Evolutionary conservation across 179 eudicot genomes (phyloP), one percentile per base, ranked within the genome.

Genomic region (Amaranthus tricolor): DNA sequence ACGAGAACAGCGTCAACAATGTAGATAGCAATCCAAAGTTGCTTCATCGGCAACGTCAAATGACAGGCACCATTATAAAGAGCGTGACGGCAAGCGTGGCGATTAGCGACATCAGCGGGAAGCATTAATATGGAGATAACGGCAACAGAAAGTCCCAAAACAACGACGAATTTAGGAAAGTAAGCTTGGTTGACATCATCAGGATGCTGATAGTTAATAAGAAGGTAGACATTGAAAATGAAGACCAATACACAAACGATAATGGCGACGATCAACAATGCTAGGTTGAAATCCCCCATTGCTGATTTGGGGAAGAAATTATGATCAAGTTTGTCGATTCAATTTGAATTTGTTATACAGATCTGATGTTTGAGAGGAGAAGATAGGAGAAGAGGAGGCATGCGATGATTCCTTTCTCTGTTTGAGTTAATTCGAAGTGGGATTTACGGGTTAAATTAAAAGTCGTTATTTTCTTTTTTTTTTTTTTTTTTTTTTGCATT

Each of bases 221-320:
- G 78, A 12, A 95, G 97, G 84, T 95, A 95, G 6, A 95, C 80
- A 63, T 91, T 95, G 91, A 95, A 85, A 73, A 95, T n/a, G 84
- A 93, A 86, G 8, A 95, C 98, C 24, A 95, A 65, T 0, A 95
- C 82, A 59, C 86, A 85, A 0, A 95, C 96, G 60, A 95, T 83
- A 7, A 93, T 88, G 7, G 99, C 95, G 5, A 95, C 92, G 77
- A 95, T 82, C 62, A 95, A 85, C n/a, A 93, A 82, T 24, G 99
- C 99, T 51, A 95, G 83, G 79, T 95, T 95, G 85, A 95, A 95
- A 86, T 95, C 99, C 81, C 99, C 98, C 98, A 93, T 95, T 77
- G 55, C 53, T 40, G 56, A 71, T 1, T 69, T 31, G 70, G 75
- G 73, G 68, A 68, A 6, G 78, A 57, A 43, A 43, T 74, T 40